These are phyloP conservation scores for Aspergillus novoparasiticus DNA, from an alignment of 2,329 filamentous ascomycete species.

Conservation along the genomic window DNA sequence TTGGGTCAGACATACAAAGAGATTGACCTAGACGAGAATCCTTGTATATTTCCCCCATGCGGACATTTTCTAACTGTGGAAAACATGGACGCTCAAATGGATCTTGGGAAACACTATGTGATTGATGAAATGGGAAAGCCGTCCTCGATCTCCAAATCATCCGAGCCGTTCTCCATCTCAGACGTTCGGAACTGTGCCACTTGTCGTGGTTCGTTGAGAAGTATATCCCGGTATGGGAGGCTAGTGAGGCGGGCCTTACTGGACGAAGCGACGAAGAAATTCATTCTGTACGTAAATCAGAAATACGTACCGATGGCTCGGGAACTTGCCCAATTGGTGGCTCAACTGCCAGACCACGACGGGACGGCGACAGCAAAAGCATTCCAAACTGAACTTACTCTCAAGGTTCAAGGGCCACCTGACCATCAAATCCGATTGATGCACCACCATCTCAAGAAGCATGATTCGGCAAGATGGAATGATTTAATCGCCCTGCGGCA, in stretches of 20 bases:
- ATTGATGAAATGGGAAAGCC: constrained; percentile 29
- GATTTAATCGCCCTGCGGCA: constrained; percentile 29
- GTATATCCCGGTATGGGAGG: constrained; percentile 51
- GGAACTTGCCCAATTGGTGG: constrained; percentile 28
- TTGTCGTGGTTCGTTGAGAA: constrained; percentile 61
- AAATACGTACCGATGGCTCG: constrained; percentile 46
- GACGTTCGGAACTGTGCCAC: constrained; percentile 58
- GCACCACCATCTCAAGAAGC: constrained; percentile 19
- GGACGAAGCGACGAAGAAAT: constrained; percentile 61
- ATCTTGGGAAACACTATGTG: constrained; percentile 40
- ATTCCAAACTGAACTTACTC: constrained; percentile 14
- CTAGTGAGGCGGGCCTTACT: constrained; percentile 56
- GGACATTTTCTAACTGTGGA: constrained; percentile 64
- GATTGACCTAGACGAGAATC: constrained; percentile 60
- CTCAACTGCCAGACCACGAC: constrained; percentile 26
- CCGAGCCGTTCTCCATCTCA: constrained; percentile 54
- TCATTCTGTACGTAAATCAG: constrained; percentile 57
- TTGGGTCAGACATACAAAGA: constrained; percentile 58
- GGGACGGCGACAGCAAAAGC: not conserved
- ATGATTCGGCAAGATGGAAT: constrained; percentile 27
- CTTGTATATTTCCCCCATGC: constrained; percentile 64
- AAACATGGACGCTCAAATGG: constrained; percentile 63
- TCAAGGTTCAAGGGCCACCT: constrained; percentile 17
- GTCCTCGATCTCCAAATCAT: constrained; percentile 25
- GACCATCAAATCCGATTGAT: constrained; percentile 31